Evolutionary conservation across 139 green algal species (phyloP).

Genomic region (Micromonas commoda): DNA sequence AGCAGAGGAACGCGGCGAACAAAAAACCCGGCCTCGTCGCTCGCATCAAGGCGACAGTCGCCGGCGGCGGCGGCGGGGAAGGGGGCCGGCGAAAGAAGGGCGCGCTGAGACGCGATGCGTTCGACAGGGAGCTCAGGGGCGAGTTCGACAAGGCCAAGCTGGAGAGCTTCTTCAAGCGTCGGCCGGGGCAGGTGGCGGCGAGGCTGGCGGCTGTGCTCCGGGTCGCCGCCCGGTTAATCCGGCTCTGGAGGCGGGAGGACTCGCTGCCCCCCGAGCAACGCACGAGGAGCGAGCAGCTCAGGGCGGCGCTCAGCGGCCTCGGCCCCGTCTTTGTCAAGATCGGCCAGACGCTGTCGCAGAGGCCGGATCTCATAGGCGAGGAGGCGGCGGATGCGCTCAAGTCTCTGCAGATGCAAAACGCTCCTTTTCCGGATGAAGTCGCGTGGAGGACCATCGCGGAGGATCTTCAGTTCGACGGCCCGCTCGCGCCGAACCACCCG

Average conservation of each 20-base stretch:
- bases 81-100: too few species aligned
- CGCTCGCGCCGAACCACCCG: conserved; percentile 27
- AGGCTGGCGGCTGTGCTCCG: conserved; percentile 14
- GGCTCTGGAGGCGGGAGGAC: conserved; percentile 33
- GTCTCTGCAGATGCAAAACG: conserved; percentile 23
- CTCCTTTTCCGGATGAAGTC: conserved; percentile 33
- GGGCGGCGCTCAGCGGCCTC: conserved; percentile 28
- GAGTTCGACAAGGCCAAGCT: conserved; percentile 32
- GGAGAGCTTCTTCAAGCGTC: conserved; percentile 30
- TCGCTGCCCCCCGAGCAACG: conserved; percentile 24
- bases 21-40: background rate
- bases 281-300: conserved; percentile 26
- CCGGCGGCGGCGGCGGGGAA: too few species aligned
- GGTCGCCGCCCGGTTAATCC: background rate
- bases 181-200: conserved; percentile 27
- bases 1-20: background rate
- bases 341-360: conserved; percentile 38
- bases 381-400: conserved; percentile 37
- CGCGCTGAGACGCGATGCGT: conserved; percentile 11
- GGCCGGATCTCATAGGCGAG: conserved; percentile 36
- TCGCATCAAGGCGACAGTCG: too few species aligned
- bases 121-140: conserved; percentile 24
- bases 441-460: conserved; percentile 30
- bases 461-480: conserved; percentile 30
- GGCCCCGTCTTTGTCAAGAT: conserved; percentile 39